Percentiles rank a stretch among this genome's conserved stretches.
These are phyloP conservation scores for Aspergillus wentii DNA, from an alignment of 495 filamentous ascomycete species.

Conservation along the genomic window DNA sequence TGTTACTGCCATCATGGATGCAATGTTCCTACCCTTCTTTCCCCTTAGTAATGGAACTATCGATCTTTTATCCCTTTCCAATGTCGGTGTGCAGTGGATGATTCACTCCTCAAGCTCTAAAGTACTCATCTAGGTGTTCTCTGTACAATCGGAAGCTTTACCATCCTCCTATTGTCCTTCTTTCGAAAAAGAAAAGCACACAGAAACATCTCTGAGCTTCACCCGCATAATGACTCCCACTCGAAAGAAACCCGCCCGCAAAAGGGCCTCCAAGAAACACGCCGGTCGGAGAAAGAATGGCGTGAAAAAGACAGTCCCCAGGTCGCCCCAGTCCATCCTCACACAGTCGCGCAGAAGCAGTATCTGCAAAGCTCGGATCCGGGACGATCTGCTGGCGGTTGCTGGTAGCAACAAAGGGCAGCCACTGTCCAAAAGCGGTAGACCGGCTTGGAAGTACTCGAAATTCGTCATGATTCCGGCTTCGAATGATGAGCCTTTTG, in stretches of 20 bases:
- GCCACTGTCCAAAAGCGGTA: background rate
- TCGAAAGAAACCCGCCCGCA: constrained; percentile 1
- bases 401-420: constrained; percentile 2
- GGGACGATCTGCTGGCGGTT: background rate
- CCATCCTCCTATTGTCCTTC: too few species aligned
- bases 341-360: constrained; percentile 5
- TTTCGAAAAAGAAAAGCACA: too few species aligned
- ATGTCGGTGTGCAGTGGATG: too few species aligned
- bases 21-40: too few species aligned
- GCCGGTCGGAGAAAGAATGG: constrained; percentile 2
- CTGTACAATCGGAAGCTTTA: too few species aligned
- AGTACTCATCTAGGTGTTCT: too few species aligned
- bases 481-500: constrained; percentile 15
- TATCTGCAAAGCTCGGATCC: constrained; percentile 1
- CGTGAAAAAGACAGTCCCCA: constrained; percentile 1
- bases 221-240: constrained; percentile 2
- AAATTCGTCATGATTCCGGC: constrained; percentile 7
- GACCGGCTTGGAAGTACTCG: constrained; percentile 7
- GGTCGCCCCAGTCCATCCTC: constrained; percentile 8
- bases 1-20: too few species aligned
- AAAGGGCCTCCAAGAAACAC: constrained; percentile 1
- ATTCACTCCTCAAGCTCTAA: too few species aligned
- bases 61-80: too few species aligned
- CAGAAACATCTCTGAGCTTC: too few species aligned
- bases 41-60: too few species aligned